These are phyloP conservation scores for Geotrichum aggregatum DNA, from an alignment of 1,139 yeast genomes.

Conservation along the genomic window DNA sequence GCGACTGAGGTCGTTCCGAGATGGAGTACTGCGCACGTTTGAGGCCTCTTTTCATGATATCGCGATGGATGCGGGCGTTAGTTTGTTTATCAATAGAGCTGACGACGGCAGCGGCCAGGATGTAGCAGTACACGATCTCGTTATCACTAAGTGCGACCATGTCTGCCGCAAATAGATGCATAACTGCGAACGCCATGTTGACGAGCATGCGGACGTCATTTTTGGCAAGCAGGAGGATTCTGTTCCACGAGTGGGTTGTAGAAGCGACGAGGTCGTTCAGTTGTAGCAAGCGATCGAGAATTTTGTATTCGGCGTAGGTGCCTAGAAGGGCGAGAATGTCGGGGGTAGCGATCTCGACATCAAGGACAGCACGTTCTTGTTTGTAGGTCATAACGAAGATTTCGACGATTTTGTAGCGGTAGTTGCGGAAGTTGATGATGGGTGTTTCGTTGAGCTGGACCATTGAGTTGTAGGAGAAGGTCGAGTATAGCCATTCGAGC, in stretches of 20 bases:
- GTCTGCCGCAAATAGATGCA: slow-evolving; percentile 22
- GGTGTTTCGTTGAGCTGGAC: slow-evolving; percentile 20
- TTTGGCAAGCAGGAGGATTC: slow-evolving; percentile 13
- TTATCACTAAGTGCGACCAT: slow-evolving; percentile 19
- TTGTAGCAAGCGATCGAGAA: slow-evolving; percentile 6
- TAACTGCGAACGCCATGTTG: slow-evolving; percentile 19
- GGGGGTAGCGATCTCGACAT: slow-evolving; percentile 19
- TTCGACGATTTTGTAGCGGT: slow-evolving; percentile 22
- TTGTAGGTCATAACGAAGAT: slow-evolving; percentile 21
- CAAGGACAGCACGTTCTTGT: slow-evolving; percentile 19
- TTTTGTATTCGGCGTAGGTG: slow-evolving; percentile 18
- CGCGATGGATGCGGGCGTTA: slow-evolving; percentile 6
- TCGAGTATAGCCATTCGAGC: slow-evolving; percentile 16
- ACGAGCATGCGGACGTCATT: slow-evolving; percentile 18
- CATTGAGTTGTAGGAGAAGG: slow-evolving; percentile 8
- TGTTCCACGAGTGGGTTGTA: slow-evolving; percentile 19
- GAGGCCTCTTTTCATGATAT: slow-evolving; percentile 17
- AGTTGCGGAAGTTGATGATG: slow-evolving; percentile 21
- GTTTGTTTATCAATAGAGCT: slow-evolving; percentile 14
- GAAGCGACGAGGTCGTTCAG: slow-evolving; percentile 15
- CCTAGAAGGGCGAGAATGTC: slow-evolving; percentile 17
- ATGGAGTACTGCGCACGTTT: slow-evolving; percentile 19
- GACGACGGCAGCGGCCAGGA: slow-evolving; percentile 20
- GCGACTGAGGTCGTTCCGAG: slow-evolving; percentile 16
- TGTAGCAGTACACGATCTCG: slow-evolving; percentile 21